Conservation (phyloP, 345 rosid species). For the Xanthoceras sorbifolium region DNA sequence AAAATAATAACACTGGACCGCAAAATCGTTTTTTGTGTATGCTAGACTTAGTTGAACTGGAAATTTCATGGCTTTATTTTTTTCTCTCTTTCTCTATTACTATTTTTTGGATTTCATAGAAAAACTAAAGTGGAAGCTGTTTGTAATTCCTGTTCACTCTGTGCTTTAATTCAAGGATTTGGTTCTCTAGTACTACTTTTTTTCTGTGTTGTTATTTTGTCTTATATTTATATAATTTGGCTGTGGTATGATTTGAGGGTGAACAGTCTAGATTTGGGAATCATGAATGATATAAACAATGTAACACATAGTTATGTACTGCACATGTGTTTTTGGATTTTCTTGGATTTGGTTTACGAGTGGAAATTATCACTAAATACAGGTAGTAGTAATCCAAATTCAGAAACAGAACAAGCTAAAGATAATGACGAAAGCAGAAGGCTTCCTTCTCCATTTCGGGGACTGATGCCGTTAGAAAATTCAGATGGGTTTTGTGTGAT, state of each 20-base stretch:
- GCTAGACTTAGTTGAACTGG: neutral
- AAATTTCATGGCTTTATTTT: neutral
- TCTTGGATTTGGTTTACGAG: slow-evolving; percentile 17
- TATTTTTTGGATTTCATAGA: neutral
- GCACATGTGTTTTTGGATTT: neutral
- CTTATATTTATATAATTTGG: neutral
- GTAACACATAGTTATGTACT: neutral
- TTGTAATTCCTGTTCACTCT: neutral
- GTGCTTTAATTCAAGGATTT: neutral
- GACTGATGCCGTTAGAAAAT: slow-evolving; percentile 54
- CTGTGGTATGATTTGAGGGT: neutral
- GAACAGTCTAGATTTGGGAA: neutral
- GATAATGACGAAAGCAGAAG: slow-evolving; percentile 42
- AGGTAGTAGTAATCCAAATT: slow-evolving; percentile 55
- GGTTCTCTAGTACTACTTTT: neutral
- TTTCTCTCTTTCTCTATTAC: neutral
- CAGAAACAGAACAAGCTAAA: slow-evolving; percentile 34
- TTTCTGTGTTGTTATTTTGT: neutral
- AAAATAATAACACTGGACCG: neutral
- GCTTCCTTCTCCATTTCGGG: slow-evolving; percentile 52
- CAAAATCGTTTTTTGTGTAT: neutral
- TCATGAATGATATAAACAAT: neutral
- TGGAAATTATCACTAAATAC: slow-evolving; percentile 22
- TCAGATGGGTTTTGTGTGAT: slow-evolving; percentile 63
- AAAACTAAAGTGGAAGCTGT: neutral